Percentiles rank a stretch among this genome's conserved stretches.
Evolutionary conservation across 1,139 yeast species (phyloP).

Genomic region (Diutina neorugosa): DNA sequence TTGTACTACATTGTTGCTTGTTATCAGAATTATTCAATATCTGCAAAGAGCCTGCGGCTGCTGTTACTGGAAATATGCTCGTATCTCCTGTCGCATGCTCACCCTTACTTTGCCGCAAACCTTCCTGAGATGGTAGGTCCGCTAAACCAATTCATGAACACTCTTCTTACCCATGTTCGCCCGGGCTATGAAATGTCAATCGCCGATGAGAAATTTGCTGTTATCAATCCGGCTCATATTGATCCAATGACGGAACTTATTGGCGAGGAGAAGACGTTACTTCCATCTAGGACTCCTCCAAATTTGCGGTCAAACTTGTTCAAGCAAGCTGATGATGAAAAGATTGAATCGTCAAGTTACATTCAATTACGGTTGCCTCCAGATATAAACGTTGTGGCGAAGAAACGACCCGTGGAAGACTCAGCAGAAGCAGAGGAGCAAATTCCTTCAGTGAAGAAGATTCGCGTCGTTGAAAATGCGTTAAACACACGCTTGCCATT

Average conservation of each 20-base stretch:
- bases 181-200: conserved; percentile 1
- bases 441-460: neutral
- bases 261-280: neutral
- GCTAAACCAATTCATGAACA: neutral
- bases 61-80: conserved; percentile 1
- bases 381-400: neutral
- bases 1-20: conserved; percentile 1
- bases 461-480: neutral
- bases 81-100: neutral
- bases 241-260: neutral
- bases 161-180: neutral
- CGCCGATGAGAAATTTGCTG: neutral
- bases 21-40: neutral
- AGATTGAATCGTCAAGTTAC: neutral
- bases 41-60: neutral
- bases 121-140: neutral
- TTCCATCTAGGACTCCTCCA: neutral
- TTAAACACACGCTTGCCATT: neutral
- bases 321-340: neutral
- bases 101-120: neutral
- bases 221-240: neutral
- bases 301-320: neutral
- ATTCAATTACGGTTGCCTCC: neutral
- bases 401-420: neutral
- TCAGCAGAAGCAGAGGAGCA: neutral